Evolutionary conservation across 345 rosid genomes (phyloP).

Genomic region (Eucalyptus rudis): DNA sequence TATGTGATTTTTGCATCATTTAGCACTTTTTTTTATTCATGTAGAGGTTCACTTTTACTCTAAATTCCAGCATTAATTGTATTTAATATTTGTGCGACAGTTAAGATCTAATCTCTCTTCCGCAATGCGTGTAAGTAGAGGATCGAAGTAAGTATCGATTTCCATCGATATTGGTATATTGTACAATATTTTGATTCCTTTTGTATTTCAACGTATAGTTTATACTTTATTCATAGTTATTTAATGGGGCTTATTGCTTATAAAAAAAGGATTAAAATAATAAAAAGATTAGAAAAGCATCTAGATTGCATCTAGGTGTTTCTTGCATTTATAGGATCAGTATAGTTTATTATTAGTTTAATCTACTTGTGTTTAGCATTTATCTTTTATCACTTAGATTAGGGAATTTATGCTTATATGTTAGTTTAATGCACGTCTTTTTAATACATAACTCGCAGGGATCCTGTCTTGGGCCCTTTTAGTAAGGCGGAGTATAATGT

Average conservation of each 20-base stretch:
- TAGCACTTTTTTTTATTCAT: not conserved
- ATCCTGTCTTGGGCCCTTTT: not conserved
- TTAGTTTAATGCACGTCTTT: not conserved
- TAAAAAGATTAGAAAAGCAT: not conserved
- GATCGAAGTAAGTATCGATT: too few relatives aligned
- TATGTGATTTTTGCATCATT: not conserved
- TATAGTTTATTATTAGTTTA: too few relatives aligned
- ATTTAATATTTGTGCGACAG: fast-evolving
- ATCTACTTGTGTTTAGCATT: not conserved
- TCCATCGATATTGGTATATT: fast-evolving
- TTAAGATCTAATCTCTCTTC: not conserved
- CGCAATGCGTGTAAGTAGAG: fast-evolving
- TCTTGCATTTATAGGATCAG: not conserved
- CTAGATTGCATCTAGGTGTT: not conserved
- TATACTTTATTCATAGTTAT: too few relatives aligned
- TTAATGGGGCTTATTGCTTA: not conserved
- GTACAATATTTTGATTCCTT: too few relatives aligned
- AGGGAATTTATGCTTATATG: not conserved
- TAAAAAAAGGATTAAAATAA: too few relatives aligned
- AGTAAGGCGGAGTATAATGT: not conserved
- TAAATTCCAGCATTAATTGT: not conserved
- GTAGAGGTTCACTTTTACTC: not conserved
- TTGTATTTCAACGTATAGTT: not conserved
- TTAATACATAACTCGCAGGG: too few relatives aligned
- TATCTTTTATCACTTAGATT: not conserved